A percentile compares a stretch with the other conserved stretches of the same genome.
These are phyloP conservation scores for Eutrema salsugineum DNA, from an alignment of 441 rosid genomes.

Conservation along the genomic window DNA sequence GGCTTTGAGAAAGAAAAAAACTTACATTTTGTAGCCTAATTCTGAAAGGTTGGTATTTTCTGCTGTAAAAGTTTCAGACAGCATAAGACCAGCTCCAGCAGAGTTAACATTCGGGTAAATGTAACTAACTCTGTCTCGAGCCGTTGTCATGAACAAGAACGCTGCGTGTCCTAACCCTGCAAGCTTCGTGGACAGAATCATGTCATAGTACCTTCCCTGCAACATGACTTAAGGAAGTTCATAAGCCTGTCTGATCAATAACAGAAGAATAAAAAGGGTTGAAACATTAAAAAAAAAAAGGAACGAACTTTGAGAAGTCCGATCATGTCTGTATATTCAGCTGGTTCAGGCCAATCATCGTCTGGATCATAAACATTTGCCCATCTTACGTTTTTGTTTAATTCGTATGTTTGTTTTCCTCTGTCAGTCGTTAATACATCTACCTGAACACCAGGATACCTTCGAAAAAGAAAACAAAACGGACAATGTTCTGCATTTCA, in stretches of 20 bases:
- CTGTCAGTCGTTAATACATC: slow-evolving; percentile 68
- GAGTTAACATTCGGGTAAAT: slow-evolving; percentile 90
- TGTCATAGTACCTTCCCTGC: slow-evolving; percentile 91
- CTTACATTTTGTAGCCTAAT: slow-evolving; percentile 76
- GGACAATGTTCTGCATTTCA: background rate
- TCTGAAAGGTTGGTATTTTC: slow-evolving; percentile 69
- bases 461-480: slow-evolving; percentile 10
- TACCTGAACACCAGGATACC: slow-evolving; percentile 90
- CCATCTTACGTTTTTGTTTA: slow-evolving; percentile 97
- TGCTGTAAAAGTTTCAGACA: slow-evolving; percentile 71
- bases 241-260: background rate
- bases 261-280: background rate
- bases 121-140: slow-evolving; percentile 84
- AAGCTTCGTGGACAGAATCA: slow-evolving; percentile 82
- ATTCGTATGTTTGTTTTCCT: slow-evolving; percentile 88
- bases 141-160: slow-evolving; percentile 83
- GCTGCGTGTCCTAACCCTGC: slow-evolving; percentile 94
- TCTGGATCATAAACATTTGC: slow-evolving; percentile 79
- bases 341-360: slow-evolving; percentile 88
- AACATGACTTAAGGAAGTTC: background rate
- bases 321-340: slow-evolving; percentile 74
- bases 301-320: slow-evolving; percentile 73
- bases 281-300: background rate
- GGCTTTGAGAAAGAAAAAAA: background rate
- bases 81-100: slow-evolving; percentile 86